Evolutionary conservation across 2,329 filamentous ascomycete species (phyloP).

Genomic region (Fusarium pseudocircinatum): DNA sequence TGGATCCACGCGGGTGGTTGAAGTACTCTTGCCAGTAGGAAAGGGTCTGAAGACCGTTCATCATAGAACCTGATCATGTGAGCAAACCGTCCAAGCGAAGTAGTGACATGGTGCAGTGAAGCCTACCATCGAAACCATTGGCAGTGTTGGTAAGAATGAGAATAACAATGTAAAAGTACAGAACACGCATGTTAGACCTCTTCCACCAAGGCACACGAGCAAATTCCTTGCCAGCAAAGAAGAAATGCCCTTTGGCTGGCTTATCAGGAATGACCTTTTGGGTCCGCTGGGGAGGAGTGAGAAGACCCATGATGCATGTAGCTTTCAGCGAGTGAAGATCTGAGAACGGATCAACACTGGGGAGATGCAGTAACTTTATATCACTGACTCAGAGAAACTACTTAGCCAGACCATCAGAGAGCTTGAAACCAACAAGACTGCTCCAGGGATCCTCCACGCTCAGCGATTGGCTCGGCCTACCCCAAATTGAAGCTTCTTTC

Average conservation of each 20-base stretch:
- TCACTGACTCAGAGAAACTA: neutral
- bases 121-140: conserved; percentile 13
- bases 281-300: conserved; percentile 10
- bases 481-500: neutral
- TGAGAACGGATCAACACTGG: neutral
- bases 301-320: conserved; percentile 3
- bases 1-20: conserved; percentile 14
- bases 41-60: conserved; percentile 23
- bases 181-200: neutral
- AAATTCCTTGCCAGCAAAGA: conserved; percentile 17
- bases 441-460: neutral
- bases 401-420: neutral
- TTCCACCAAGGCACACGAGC: conserved; percentile 14
- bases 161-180: conserved; percentile 13
- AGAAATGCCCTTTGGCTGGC: conserved; percentile 9
- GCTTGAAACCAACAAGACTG: neutral
- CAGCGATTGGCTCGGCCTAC: neutral
- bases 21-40: conserved; percentile 29
- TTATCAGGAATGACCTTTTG: conserved; percentile 17
- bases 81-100: rapidly evolving
- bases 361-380: neutral
- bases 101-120: rapidly evolving
- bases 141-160: conserved; percentile 15
- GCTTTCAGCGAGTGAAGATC: neutral
- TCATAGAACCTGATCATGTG: neutral